Evolutionary conservation across 257 asterid genomes (phyloP).

Genomic region (Lavandula angustifolia): DNA sequence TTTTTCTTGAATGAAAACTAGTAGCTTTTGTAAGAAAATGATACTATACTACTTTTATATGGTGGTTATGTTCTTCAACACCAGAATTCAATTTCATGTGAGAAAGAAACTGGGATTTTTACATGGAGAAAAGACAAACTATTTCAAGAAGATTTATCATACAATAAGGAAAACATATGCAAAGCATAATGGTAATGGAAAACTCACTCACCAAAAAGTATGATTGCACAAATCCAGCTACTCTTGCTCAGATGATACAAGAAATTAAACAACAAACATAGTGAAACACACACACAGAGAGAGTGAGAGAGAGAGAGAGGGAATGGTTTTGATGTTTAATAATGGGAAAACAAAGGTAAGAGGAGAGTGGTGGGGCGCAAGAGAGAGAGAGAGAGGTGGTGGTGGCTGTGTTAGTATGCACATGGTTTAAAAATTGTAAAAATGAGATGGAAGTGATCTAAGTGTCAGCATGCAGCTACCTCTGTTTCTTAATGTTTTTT

Average conservation of each 20-base stretch:
- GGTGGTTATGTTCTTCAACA: not conserved
- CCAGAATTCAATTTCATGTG: not conserved
- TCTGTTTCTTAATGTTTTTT: slow-evolving; percentile 36
- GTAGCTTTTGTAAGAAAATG: not conserved
- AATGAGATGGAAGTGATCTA: slow-evolving; percentile 11
- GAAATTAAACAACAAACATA: slow-evolving; percentile 33
- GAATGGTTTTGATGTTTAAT: slow-evolving; percentile 37
- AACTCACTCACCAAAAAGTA: slow-evolving; percentile 16
- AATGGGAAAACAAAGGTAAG: slow-evolving; percentile 44
- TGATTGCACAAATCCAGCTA: slow-evolving; percentile 16
- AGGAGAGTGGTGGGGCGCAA: slow-evolving; percentile 39
- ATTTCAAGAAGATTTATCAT: no score
- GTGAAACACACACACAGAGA: not conserved
- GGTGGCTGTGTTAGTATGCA: not conserved
- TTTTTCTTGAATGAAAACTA: no score
- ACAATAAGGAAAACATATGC: no score
- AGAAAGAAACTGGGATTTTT: not conserved
- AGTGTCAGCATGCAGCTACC: slow-evolving; percentile 30
- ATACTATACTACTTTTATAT: not conserved
- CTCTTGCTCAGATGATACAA: slow-evolving; percentile 19
- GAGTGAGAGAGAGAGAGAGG: slow-evolving; percentile 34
- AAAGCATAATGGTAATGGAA: slow-evolving; percentile 7
- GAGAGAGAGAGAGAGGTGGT: slow-evolving; percentile 20
- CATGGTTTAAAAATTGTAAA: not conserved
- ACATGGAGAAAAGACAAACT: no score